phyloP scores from a whole-genome alignment of 768 basidiomycete genomes.

The Rhodotorula paludigena region DNA sequence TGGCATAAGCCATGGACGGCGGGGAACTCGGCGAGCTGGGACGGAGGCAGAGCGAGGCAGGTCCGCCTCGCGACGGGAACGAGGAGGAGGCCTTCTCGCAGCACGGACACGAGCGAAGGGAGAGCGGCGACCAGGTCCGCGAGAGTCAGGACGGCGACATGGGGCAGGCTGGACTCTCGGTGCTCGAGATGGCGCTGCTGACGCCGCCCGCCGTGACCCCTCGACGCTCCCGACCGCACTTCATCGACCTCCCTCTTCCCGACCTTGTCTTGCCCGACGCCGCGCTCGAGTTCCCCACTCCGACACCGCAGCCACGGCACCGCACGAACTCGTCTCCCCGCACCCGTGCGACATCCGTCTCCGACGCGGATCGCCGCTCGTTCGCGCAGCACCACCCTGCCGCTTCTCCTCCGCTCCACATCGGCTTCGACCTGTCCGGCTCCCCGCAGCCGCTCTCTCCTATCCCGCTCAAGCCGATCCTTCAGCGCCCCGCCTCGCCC shows the following conservation, averaged over 20 bases:
- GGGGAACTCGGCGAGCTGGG: conserved; percentile 20
- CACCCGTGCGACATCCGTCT: background rate
- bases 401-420: conserved; percentile 7
- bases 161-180: background rate
- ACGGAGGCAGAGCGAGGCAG: too few relatives aligned
- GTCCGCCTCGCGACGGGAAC: background rate
- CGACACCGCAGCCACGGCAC: background rate
- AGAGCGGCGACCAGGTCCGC: conserved; percentile 6
- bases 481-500: conserved; percentile 1
- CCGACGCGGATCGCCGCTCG: conserved; percentile 3
- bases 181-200: background rate
- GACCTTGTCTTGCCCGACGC: conserved; percentile 25
- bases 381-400: background rate
- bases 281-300: conserved; percentile 11
- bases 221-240: conserved; percentile 3
- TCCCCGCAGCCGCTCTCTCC: conserved; percentile 7
- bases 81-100: too few relatives aligned
- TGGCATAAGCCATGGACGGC: conserved; percentile 24
- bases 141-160: conserved; percentile 29
- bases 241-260: conserved; percentile 24
- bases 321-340: background rate
- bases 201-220: too few relatives aligned
- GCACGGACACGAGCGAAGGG: too few relatives aligned
- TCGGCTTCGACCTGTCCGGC: conserved; percentile 23
- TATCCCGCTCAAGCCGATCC: conserved; percentile 20